A percentile compares a stretch with the other conserved stretches of the same genome.
Evolutionary conservation across 257 asterid species (phyloP).

Genomic region (Solanum tarijense): DNA sequence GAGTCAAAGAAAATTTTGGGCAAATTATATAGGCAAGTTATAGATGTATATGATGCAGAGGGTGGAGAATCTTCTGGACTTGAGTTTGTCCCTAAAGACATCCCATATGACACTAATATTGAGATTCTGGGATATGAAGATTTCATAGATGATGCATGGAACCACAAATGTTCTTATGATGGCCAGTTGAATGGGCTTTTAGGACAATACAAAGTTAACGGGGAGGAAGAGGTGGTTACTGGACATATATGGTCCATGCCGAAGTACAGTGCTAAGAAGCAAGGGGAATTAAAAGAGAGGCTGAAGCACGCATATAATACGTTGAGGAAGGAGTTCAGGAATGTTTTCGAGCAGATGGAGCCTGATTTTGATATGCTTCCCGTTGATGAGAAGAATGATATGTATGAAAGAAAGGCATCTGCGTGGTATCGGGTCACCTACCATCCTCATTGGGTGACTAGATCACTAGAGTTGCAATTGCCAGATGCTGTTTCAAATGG

Average conservation of each 20-base stretch:
- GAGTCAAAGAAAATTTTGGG: slow-evolving; percentile 56
- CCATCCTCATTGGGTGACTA: slow-evolving; percentile 53
- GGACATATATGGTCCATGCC: slow-evolving; percentile 99
- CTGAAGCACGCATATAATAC: slow-evolving; percentile 66
- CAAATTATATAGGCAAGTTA: slow-evolving; percentile 59
- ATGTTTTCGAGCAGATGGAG: slow-evolving; percentile 53
- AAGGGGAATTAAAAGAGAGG: slow-evolving; percentile 81
- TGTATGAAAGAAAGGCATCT: slow-evolving; percentile 77
- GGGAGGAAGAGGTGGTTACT: slow-evolving; percentile 81
- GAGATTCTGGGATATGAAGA: slow-evolving; percentile 41
- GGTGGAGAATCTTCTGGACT: slow-evolving; percentile 16
- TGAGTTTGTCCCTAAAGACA: slow-evolving; percentile 8
- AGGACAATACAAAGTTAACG: slow-evolving; percentile 70
- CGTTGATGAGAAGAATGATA: slow-evolving; percentile 44
- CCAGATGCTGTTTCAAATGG: slow-evolving; percentile 28
- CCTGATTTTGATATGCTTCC: slow-evolving; percentile 40
- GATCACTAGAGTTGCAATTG: slow-evolving; percentile 27
- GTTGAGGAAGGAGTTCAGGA: slow-evolving; percentile 70
- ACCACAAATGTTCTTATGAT: slow-evolving; percentile 56
- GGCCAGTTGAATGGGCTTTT: slow-evolving; percentile 63
- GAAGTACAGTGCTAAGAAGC: slow-evolving; percentile 48
- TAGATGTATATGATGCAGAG: slow-evolving; percentile 39
- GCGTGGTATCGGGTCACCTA: slow-evolving; percentile 95
- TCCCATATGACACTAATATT: slow-evolving; percentile 52
- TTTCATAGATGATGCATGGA: slow-evolving; percentile 72